Evolutionary conservation across 1,284 basidiomycete genomes (phyloP), one percentile per base, ranked within the genome.

Genomic region (Malassezia psittaci): DNA sequence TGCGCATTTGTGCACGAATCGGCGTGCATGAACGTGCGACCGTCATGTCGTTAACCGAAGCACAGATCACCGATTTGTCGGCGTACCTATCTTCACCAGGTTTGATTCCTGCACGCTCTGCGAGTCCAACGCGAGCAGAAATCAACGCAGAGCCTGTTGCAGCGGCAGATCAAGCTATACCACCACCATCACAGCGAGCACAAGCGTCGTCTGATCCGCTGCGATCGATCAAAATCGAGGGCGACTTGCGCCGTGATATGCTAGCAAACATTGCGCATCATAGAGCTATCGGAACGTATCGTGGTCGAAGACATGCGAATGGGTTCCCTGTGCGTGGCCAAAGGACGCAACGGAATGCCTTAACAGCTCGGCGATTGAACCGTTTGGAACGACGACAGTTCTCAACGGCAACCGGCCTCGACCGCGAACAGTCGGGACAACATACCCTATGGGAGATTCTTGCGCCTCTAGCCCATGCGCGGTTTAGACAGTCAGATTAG

Each of bases 221-320:
- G 59, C 81, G 82, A 63, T 80, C 81, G 49, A 76, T 93, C 63
- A 83, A 83, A 76, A 83, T 90, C 64, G 88, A 91, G 77, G 80
- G 84, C 19, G 90, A 93, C 73, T 78, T 90, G 66, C 81, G 80
- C 68, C 80, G 86, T 60, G 82, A 86, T 69, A 79, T 89, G 63
- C 81, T 82, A 75, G 88, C 89, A 70, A 90, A 91, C 72, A 89
- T 93, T 75, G 83, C 83, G 9, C 90, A 90, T 76, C 85, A 90
- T 76, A 79, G 88, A 60, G 85, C 85, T 79, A 88, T 93, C 75
- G 89, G 90, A 46, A 87, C 83, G 66, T 89, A 90, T 74, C 83
- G 85, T 52, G 89, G 89, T 35, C 81, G 83, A 76, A 79, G 89
- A 71, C 89, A 93, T 71, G 87, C 88, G 2, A 86, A 88, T 83